phyloP scores from a whole-genome alignment of 1,284 basidiomycete genomes.

The Ceratobasidium sp. region DNA sequence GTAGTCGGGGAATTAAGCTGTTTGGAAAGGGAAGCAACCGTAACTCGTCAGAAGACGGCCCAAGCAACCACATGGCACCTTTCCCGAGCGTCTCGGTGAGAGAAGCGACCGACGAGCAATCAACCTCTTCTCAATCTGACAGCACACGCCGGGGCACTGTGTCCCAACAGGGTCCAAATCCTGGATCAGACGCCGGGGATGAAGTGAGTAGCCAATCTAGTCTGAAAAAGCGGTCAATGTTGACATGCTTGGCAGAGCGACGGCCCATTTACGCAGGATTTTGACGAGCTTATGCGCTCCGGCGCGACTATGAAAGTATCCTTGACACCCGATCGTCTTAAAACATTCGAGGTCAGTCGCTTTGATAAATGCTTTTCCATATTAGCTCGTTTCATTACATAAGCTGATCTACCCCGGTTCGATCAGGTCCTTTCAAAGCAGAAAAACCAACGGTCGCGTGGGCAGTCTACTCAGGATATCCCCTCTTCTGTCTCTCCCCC shows the following conservation, averaged over 20 bases:
- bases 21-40: constrained; percentile 36
- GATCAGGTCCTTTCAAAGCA: constrained; percentile 44
- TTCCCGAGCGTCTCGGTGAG: constrained; percentile 14
- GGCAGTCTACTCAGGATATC: not conserved
- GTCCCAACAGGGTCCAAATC: constrained; percentile 14
- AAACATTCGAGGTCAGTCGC: constrained; percentile 80
- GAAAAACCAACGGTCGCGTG: constrained; percentile 40
- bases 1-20: constrained; percentile 20
- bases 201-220: constrained; percentile 13
- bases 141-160: constrained; percentile 2
- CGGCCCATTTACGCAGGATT: constrained; percentile 59
- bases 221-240: not conserved
- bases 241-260: constrained; percentile 19
- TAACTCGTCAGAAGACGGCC: constrained; percentile 16
- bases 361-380: constrained; percentile 13
- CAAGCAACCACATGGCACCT: constrained; percentile 23
- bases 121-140: constrained; percentile 17
- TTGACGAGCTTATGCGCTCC: constrained; percentile 87
- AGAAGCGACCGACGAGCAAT: constrained; percentile 23
- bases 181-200: constrained; percentile 25
- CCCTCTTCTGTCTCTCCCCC: constrained; percentile 13
- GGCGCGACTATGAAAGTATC: constrained; percentile 92
- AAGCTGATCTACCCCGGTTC: constrained; percentile 11
- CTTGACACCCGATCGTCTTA: constrained; percentile 87
- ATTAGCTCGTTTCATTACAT: constrained; percentile 15